Conservation (phyloP, 495 filamentous ascomycete species). For the Xylaria cubensis region DNA sequence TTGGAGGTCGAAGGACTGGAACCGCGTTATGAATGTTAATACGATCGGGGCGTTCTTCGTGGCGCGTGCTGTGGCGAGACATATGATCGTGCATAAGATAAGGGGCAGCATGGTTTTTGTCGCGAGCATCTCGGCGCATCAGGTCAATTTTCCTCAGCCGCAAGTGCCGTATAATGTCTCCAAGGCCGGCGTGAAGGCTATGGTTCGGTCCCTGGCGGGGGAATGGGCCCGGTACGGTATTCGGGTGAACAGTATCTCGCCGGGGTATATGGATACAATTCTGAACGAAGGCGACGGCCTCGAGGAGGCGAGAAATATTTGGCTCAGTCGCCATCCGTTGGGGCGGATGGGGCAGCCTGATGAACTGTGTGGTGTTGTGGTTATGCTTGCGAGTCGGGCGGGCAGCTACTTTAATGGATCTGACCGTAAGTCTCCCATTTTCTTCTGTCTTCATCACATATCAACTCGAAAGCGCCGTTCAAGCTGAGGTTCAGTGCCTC, state of each 20-base stretch:
- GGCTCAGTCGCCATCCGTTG: slow-evolving; percentile 69
- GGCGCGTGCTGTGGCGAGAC: slow-evolving; percentile 67
- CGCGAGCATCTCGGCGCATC: slow-evolving; percentile 71
- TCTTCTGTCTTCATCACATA: neutral
- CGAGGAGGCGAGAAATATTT: slow-evolving; percentile 59
- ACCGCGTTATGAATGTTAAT: slow-evolving; percentile 69
- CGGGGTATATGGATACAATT: slow-evolving; percentile 85
- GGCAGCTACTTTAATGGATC: slow-evolving; percentile 73
- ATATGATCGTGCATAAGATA: slow-evolving; percentile 55
- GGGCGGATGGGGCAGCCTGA: slow-evolving; percentile 70
- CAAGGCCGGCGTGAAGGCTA: slow-evolving; percentile 67
- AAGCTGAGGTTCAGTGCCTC: neutral
- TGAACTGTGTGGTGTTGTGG: slow-evolving; percentile 71
- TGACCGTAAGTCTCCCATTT: slow-evolving; percentile 32
- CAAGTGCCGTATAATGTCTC: slow-evolving; percentile 74
- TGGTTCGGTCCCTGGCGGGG: slow-evolving; percentile 67
- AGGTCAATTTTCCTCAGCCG: slow-evolving; percentile 72
- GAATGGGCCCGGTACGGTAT: slow-evolving; percentile 72
- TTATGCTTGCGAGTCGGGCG: slow-evolving; percentile 67
- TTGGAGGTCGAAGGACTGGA: slow-evolving; percentile 62
- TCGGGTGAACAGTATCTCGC: slow-evolving; percentile 71
- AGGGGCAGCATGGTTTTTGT: slow-evolving; percentile 71
- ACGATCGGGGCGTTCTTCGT: slow-evolving; percentile 71
- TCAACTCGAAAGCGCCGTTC: neutral
- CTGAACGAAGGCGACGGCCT: slow-evolving; percentile 71